Percentiles rank a stretch among this genome's conserved stretches.
Conservation (phyloP, 768 basidiomycete species). For the Psilocybe tampanensis region DNA sequence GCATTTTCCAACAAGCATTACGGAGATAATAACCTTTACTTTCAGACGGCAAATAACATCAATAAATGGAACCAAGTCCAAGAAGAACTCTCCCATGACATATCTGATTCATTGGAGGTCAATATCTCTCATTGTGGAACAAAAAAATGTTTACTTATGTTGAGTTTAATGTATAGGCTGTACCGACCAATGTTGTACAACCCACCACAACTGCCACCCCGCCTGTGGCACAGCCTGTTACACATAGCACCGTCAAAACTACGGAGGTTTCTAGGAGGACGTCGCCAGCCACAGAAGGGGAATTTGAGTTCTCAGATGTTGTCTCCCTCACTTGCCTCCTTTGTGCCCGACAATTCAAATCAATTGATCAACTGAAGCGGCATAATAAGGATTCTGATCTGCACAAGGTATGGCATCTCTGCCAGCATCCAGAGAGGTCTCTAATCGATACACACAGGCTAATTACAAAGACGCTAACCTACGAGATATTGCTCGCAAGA, state of each 20-base stretch:
- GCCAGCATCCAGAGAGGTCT: constrained; percentile 7
- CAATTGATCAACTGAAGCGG: constrained; percentile 78
- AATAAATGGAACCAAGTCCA: constrained; percentile 98
- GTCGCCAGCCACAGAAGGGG: constrained; percentile 50
- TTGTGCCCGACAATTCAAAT: constrained; percentile 93
- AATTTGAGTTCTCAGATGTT: constrained; percentile 85
- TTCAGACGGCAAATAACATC: constrained; percentile 85
- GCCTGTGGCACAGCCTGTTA: constrained; percentile 10
- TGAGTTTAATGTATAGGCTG: constrained; percentile 5
- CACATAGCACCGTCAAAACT: not conserved
- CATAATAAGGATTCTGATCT: constrained; percentile 94
- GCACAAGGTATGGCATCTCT: constrained; percentile 74
- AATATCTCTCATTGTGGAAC: not conserved
- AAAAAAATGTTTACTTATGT: not conserved
- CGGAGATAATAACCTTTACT: not conserved
- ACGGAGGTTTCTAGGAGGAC: constrained; percentile 23
- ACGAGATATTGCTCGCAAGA: constrained; percentile 75
- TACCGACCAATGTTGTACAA: not conserved
- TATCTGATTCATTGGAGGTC: constrained; percentile 24
- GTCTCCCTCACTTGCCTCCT: constrained; percentile 80
- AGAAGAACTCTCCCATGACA: constrained; percentile 70
- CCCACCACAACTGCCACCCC: not conserved
- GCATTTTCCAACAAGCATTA: not conserved
- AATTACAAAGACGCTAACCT: constrained; percentile 77
- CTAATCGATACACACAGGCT: constrained; percentile 57